Evolutionary conservation across 202 grass and related monocot species (phyloP).

Genomic region (Setaria italica): DNA sequence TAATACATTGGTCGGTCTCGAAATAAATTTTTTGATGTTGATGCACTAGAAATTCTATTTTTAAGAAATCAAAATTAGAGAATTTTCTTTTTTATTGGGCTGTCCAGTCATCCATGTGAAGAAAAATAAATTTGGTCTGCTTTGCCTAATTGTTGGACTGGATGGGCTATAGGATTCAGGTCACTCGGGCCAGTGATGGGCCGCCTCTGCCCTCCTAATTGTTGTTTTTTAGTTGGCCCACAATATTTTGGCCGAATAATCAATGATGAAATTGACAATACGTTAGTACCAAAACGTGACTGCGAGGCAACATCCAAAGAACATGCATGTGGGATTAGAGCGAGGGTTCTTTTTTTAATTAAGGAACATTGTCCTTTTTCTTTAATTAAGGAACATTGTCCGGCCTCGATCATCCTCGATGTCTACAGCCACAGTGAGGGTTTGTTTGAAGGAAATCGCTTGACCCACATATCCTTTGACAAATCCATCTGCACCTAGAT

Average conservation of each 20-base stretch:
- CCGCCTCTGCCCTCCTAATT: too few relatives aligned
- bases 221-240: too few relatives aligned
- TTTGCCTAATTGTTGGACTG: not conserved
- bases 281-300: not conserved
- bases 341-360: too few relatives aligned
- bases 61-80: not conserved
- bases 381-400: too few relatives aligned
- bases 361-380: too few relatives aligned
- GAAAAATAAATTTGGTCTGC: not conserved
- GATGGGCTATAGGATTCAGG: not conserved
- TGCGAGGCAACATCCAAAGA: not conserved
- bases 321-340: not conserved
- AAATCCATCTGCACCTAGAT: conserved; percentile 15
- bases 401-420: too few relatives aligned
- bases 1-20: too few relatives aligned
- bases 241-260: not conserved
- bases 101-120: not conserved
- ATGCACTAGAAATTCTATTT: not conserved
- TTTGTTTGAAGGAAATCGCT: not conserved
- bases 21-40: too few relatives aligned
- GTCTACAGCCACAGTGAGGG: not conserved
- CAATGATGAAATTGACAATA: not conserved
- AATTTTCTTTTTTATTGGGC: not conserved
- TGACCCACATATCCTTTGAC: conserved; percentile 22
- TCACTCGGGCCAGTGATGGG: too few relatives aligned